Evolutionary conservation across 805 yeast species (phyloP), one percentile per base, ranked within the genome.

Genomic region (Cephaloascus albidus): DNA sequence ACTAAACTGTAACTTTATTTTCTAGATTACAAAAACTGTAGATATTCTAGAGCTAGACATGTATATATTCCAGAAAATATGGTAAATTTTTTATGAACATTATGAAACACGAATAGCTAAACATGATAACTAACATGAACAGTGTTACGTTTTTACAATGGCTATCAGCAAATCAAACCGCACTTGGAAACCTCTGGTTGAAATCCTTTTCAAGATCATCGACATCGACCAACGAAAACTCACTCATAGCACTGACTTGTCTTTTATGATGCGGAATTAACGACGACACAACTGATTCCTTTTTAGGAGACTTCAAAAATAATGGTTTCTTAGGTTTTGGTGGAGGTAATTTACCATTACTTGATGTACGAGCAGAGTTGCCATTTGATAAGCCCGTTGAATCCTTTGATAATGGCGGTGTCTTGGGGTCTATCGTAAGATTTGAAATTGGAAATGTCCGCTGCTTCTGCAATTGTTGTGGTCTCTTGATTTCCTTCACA

Each of bases 291-390:
- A 43, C 38, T 26, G 20, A 34, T 18, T 36, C 40, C 10, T 38
- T 34, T 10, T 42, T 56, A 4, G 58, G 59, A 8, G 71, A 55
- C 46, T 68, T 68, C 41, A 80, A 58, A 47, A 74, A 70, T 3
- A 53, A 51, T 3, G 90, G 89, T 48, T 82, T 82, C 48, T 62
- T 63, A 1, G 88, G 88, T 47, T 77, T 79, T 3, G 85, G 83
- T 2, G 80, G 76, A 38, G 52, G 55, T 43, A 62, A 61, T 3
- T 34, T 20, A 33, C n/a, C 33, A 33, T 45, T 43, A 30, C 23
- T 34, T 26, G 40, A 31, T 32, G 36, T 8, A 45, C 36, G 15
- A 36, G 40, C 33, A 37, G n/a, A n/a, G n/a, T n/a, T n/a, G n/a
- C n/a, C n/a, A n/a, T n/a, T n/a, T n/a, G 42, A 20, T 36, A 30